Base-by-base conservation (phyloP, 306 rosid genomes). In the Inga oerstediana region DNA sequence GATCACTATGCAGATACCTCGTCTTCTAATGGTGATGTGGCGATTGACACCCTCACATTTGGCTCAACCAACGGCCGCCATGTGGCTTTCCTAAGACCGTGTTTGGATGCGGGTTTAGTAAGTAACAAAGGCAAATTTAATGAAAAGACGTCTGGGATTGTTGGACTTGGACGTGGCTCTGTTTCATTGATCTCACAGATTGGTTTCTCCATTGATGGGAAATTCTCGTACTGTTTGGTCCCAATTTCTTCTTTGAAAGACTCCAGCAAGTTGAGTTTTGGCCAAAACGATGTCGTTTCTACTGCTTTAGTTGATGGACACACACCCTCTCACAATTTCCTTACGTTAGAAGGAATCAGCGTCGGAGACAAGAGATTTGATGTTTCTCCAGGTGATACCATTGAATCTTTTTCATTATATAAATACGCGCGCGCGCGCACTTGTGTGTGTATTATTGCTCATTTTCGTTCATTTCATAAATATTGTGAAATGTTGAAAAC, bases 151-250 rank as follows among this genome's bases (percentile, higher is more conserved):
- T 87, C 94, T 0, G 97, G 97, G 5, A 74, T 94, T 16, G 88
- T 94, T 3, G 97, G 97, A 1, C 90, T 94, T 0, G 94, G 93
- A 4, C 54, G 79, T 0, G 92, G 94, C 1, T 11, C 58, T 0
- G 51, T 48, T 9, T 94, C 94, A 0, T 87, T 94, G 7, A n/a
- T 82, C 11, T 8, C 84, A 3, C 97, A 86, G 20, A 2, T 94
- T 74, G 74, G 45, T 11, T 1, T 88, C 3, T 76, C 89, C 1
- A 80, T 83, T 0, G 77, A 2, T 0, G 89, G 85, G 0, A 93
- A 87, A 51, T 93, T 92, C 69, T 88, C 97, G 0, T 83, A 93
- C 49, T 93, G 98, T 72, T 89, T 93, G 65, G 37, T 83, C 3
- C 85, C 93, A 0, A 0, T 62, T 0, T 5, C 19, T 0, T 30